Evolutionary conservation across 192 early-diverging fungal genomes (phyloP), one percentile per base, ranked within the genome.

Genomic region (Linnemannia hyalina): DNA sequence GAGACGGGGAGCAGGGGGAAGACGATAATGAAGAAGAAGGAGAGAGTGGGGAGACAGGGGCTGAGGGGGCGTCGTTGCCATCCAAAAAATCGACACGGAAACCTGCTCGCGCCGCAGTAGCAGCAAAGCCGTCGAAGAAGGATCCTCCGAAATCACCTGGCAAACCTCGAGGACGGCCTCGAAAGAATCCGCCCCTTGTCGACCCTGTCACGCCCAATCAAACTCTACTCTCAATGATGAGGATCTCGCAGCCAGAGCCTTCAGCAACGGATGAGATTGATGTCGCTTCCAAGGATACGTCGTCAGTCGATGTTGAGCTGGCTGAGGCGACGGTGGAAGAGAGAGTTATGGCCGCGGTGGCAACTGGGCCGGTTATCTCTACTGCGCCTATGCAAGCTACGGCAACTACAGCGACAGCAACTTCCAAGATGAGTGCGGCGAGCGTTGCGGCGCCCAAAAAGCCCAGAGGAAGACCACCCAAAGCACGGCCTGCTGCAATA

Each of bases 91-190:
- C 63, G 55, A 10, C 75, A 41, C 13, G 57, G n/a, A 57, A 68
- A 13, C 29, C 60, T 65, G 13, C 11, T 23, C 60, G 60, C 26
- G 60, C 26, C 60, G 60, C 60, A 65, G 60, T 57, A 57, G 6
- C 29, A 65, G 29, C 29, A 65, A 13, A 29, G 11, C 63, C 29
- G 23, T 1, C 57, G 4, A 32, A 63, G 2, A 38, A 23, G 20
- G 70, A 42, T 13, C 8, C 36, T 10, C 35, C 47, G 26, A 26
- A 4, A 36, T 5, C 71, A 41, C 72, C 78, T 9, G 11, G n/a
- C n/a, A 80, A 69, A 57, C 44, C 72, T 15, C 65, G 65, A 54
- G 79, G 79, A 18, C n/a, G 73, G 4, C 60, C 73, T 36, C 77
- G 38, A 38, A 78, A 78, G 42, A 26, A 47, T 15, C n/a, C 55